A percentile compares a stretch with the other conserved stretches of the same genome.
phyloP scores from a whole-genome alignment of 495 filamentous ascomycete species.

The Xylaria curta region DNA sequence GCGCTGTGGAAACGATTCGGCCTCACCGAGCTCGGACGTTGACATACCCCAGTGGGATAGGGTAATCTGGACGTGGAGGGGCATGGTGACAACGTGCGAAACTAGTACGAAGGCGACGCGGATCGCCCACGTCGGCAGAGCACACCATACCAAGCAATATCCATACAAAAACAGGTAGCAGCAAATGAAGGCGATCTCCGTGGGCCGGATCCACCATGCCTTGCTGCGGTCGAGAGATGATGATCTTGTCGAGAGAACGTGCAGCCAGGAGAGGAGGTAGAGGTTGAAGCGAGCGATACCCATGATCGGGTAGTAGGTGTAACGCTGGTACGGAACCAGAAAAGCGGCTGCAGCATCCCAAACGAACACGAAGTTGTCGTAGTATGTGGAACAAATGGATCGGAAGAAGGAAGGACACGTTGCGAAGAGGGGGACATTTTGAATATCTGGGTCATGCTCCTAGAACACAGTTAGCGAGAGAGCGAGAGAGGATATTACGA shows the following conservation, averaged over 20 bases:
- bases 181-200: constrained; percentile 50
- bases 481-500: neutral
- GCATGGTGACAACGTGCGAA: constrained; percentile 56
- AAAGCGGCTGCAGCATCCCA: constrained; percentile 52
- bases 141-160: constrained; percentile 51
- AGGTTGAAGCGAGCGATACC: constrained; percentile 58
- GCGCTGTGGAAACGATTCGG: constrained; percentile 56
- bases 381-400: constrained; percentile 50
- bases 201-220: constrained; percentile 55
- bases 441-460: constrained; percentile 60
- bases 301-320: constrained; percentile 61
- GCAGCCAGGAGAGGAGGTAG: constrained; percentile 55
- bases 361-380: constrained; percentile 51
- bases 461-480: constrained; percentile 20
- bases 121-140: constrained; percentile 50
- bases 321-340: constrained; percentile 50
- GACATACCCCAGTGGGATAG: constrained; percentile 60
- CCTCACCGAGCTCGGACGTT: constrained; percentile 53
- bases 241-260: constrained; percentile 44
- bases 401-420: constrained; percentile 55
- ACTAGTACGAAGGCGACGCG: constrained; percentile 54
- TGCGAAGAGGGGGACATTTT: constrained; percentile 58
- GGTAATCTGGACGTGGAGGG: constrained; percentile 59
- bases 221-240: constrained; percentile 43
- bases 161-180: constrained; percentile 56